A percentile compares a stretch with the other conserved stretches of the same genome.
These are phyloP conservation scores for Apiospora saccharicola DNA, from an alignment of 2,329 filamentous ascomycete genomes.

Conservation along the genomic window DNA sequence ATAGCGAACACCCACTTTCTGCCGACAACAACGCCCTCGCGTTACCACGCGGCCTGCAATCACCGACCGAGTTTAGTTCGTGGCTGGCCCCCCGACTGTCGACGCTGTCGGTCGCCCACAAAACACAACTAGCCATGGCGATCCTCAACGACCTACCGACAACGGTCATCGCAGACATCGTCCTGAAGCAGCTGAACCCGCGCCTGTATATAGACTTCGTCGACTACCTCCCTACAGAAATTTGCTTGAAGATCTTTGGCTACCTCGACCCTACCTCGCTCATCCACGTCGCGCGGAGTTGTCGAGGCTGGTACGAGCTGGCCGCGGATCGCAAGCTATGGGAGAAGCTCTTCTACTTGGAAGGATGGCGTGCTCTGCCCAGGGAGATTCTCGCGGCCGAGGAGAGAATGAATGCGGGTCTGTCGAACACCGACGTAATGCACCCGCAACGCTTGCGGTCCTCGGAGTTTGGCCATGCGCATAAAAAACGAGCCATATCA, in stretches of 20 bases:
- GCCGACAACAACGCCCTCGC: constrained; percentile 45
- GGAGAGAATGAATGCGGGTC: constrained; percentile 58
- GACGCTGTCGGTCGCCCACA: constrained; percentile 56
- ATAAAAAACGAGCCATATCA: constrained; percentile 63
- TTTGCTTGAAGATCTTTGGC: constrained; percentile 87
- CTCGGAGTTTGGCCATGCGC: constrained; percentile 57
- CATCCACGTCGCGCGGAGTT: constrained; percentile 79
- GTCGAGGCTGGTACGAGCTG: constrained; percentile 81
- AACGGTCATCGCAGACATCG: constrained; percentile 79
- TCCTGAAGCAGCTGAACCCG: constrained; percentile 76
- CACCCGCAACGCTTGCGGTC: constrained; percentile 52
- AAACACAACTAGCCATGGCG: constrained; percentile 75
- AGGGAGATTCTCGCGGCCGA: constrained; percentile 74
- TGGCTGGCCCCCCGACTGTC: constrained; percentile 60
- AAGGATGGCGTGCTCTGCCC: constrained; percentile 82
- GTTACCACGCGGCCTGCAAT: constrained; percentile 45
- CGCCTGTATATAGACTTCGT: constrained; percentile 94
- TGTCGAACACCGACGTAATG: constrained; percentile 46
- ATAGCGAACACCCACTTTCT: constrained; percentile 77
- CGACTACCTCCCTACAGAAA: constrained; percentile 83
- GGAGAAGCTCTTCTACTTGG: constrained; percentile 81
- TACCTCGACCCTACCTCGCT: constrained; percentile 85
- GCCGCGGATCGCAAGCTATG: constrained; percentile 86
- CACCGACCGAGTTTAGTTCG: constrained; percentile 53
- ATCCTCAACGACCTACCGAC: constrained; percentile 82